These are phyloP conservation scores for Globisporangium barbulae DNA, from an alignment of 352 stramenopile species.

Conservation along the genomic window DNA sequence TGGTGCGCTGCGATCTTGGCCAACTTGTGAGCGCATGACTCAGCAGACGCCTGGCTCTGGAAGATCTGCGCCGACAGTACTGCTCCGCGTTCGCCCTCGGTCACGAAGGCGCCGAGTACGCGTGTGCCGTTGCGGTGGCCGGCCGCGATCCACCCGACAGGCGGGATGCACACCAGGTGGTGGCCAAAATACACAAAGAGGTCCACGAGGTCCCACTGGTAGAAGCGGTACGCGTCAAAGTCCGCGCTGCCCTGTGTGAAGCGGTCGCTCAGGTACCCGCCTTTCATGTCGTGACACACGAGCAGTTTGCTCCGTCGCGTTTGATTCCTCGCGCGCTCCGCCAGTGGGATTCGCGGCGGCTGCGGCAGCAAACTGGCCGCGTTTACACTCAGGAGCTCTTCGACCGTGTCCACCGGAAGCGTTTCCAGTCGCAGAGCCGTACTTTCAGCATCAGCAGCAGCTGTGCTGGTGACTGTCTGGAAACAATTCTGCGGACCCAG, in stretches of 20 bases:
- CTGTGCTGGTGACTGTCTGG: conserved; percentile 4
- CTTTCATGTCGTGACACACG: conserved; percentile 56
- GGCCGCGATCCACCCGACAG: conserved; percentile 37
- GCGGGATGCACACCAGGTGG: conserved; percentile 44
- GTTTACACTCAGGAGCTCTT: conserved; percentile 24
- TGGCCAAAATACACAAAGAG: conserved; percentile 60
- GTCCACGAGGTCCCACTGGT: conserved; percentile 55
- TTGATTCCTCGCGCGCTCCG: conserved; percentile 20
- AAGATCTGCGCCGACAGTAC: conserved; percentile 29
- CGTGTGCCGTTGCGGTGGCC: conserved; percentile 43
- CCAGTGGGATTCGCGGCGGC: conserved; percentile 23
- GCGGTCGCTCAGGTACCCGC: conserved; percentile 39
- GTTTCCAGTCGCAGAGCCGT: conserved; percentile 20
- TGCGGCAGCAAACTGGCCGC: not conserved
- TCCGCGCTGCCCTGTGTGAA: conserved; percentile 34
- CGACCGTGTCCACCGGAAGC: conserved; percentile 26
- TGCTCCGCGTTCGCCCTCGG: conserved; percentile 32
- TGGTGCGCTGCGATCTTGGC: conserved; percentile 33
- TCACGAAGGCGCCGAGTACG: conserved; percentile 47
- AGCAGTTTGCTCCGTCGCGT: conserved; percentile 43
- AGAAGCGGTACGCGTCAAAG: conserved; percentile 43
- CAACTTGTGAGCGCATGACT: conserved; percentile 35
- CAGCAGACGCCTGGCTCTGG: conserved; percentile 19
- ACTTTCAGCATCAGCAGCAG: not conserved
- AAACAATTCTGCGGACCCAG: conserved; percentile 24